A percentile compares a stretch with the other conserved stretches of the same genome.
These are phyloP conservation scores for Fusarium compactum DNA, from an alignment of 2,329 filamentous ascomycete genomes.

Conservation along the genomic window DNA sequence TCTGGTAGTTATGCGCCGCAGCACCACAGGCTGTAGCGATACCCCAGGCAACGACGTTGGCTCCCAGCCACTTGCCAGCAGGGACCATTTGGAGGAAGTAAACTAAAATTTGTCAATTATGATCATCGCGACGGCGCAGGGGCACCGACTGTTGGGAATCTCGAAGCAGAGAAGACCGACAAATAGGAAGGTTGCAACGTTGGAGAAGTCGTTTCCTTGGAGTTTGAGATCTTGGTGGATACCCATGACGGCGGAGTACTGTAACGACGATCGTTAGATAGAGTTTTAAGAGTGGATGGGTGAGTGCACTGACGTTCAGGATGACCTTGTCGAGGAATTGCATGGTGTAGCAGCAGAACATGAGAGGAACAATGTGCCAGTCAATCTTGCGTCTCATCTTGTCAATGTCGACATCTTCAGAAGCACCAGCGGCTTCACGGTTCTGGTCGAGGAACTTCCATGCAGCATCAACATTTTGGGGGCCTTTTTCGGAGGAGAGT, in stretches of 20 bases:
- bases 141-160: slow-evolving; percentile 65
- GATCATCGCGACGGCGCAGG: too few relatives aligned
- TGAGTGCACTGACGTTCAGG: slow-evolving; percentile 63
- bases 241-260: slow-evolving; percentile 77
- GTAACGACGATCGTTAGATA: slow-evolving; percentile 1
- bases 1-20: slow-evolving; percentile 64
- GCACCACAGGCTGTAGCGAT: slow-evolving; percentile 66
- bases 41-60: slow-evolving; percentile 71
- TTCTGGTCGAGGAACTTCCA: slow-evolving; percentile 61
- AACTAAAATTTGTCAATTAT: slow-evolving; percentile 49
- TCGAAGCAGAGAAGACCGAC: slow-evolving; percentile 71
- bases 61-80: slow-evolving; percentile 70
- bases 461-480: slow-evolving; percentile 56
- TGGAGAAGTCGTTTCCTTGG: slow-evolving; percentile 70
- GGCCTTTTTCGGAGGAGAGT: slow-evolving; percentile 1
- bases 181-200: slow-evolving; percentile 72
- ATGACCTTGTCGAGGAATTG: slow-evolving; percentile 75
- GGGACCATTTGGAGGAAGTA: slow-evolving; percentile 71
- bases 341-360: slow-evolving; percentile 72
- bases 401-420: slow-evolving; percentile 54
- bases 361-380: slow-evolving; percentile 69
- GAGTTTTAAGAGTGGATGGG: neutral
- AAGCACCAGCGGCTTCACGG: slow-evolving; percentile 52
- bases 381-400: slow-evolving; percentile 68
- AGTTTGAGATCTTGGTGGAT: slow-evolving; percentile 65